Base-by-base conservation (phyloP, 83 land plant genomes). In the Larix sibirica region DNA sequence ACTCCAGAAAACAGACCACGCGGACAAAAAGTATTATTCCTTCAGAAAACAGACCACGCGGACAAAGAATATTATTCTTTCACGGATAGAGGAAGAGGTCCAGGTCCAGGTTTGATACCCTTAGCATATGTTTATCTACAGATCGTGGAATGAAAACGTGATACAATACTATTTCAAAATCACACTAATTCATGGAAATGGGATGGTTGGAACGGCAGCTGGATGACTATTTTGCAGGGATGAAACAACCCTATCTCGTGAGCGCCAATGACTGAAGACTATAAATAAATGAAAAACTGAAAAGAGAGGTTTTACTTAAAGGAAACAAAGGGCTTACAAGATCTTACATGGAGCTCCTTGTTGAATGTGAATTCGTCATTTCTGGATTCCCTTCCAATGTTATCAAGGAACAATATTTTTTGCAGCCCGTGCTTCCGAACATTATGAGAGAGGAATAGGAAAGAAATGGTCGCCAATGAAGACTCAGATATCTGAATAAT, bases 401-500 rank as follows among this genome's bases (percentile, higher is more conserved):
- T 88, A 79, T 95, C 95, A 56, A 97, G 89, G 83, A 97, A 91
- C 69, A 96, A 82, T 75, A 91, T 85, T 74, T 92, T 82, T 21
- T 94, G 83, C 3, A 97, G 86, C 0, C 99, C 99, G 80, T 90
- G 91, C 42, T 85, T 84, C 71, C 86, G 76, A 3, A 92, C 67
- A 79, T 88, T 90, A 13, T 80, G 42, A 13, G 98, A 95, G 42
- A 95, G 86, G 74, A 84, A 88, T 33, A 92, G 20, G 83, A 97
- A 97, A 16, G 99, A 92, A 60, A 94, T 79, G 24, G 88, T 31
- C 1, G 99, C 89, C 20, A 94, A 88, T 56, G 90, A 70, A 80
- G 92, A 83, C 80, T 95, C 92, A 17, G 99, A 94, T 60, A 85
- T 59, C 89, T 97, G 92, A 6, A 92, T 94, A 20, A 94, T 78